These are phyloP conservation scores for Massariosphaeria phaeospora DNA, from an alignment of 495 filamentous ascomycete species.

Conservation along the genomic window DNA sequence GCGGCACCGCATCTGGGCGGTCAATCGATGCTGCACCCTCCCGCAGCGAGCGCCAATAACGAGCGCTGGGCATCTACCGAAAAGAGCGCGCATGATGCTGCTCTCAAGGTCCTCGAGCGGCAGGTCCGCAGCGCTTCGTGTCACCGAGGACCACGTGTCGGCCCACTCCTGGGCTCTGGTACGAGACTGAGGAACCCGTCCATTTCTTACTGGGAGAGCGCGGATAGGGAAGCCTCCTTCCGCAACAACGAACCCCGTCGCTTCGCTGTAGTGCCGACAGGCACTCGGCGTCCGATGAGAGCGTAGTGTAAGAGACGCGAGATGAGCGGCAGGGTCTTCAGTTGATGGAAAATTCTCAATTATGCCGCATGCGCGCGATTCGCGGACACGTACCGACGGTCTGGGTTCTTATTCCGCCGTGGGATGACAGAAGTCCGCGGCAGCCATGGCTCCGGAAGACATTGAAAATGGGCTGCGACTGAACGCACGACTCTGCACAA, in stretches of 20 bases:
- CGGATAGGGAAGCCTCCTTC: too few species aligned
- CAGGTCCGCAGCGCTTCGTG: constrained; percentile 22
- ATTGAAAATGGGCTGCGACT: neutral
- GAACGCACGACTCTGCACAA: neutral
- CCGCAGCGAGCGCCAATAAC: neutral
- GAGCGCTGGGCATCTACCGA: neutral
- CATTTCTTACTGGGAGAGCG: too few species aligned
- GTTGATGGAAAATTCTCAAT: constrained; percentile 13
- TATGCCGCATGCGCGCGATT: constrained; percentile 27
- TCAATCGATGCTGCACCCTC: neutral
- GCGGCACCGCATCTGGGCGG: neutral
- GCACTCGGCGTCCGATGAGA: too few species aligned
- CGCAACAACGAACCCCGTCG: too few species aligned
- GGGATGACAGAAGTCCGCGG: constrained; percentile 26
- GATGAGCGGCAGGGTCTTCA: constrained; percentile 9
- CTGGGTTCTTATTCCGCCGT: constrained; percentile 26
- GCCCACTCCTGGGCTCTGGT: neutral
- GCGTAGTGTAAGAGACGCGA: neutral
- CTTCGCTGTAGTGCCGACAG: too few species aligned
- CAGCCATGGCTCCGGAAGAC: constrained; percentile 19
- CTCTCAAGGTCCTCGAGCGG: neutral
- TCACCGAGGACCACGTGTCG: constrained; percentile 24
- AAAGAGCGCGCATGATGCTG: neutral
- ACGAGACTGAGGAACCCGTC: too few species aligned
- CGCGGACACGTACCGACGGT: constrained; percentile 23